These are phyloP conservation scores for Arthrobotrys megalospora DNA, from an alignment of 2,329 filamentous ascomycete species.

Conservation along the genomic window DNA sequence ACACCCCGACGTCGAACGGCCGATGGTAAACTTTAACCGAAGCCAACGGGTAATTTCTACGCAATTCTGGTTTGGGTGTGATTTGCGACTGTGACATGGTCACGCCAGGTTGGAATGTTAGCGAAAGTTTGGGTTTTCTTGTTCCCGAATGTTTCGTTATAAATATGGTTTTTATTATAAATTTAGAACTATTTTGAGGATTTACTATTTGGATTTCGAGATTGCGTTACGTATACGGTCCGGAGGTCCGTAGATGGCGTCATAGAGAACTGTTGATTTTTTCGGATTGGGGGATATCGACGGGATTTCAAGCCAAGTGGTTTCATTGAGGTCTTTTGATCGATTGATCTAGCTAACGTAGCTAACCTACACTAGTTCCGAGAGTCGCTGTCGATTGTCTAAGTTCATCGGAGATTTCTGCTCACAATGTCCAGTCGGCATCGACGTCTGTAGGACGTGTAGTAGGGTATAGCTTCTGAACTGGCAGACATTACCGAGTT, in stretches of 20 bases:
- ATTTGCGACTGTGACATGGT: conserved; percentile 18
- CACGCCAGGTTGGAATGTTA: conserved; percentile 16
- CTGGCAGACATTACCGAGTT: no score
- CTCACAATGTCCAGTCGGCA: no score
- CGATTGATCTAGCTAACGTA: no score
- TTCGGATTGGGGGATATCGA: not conserved
- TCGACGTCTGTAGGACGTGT: no score
- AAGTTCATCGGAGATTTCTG: no score
- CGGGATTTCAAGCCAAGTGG: no score
- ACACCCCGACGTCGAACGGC: conserved; percentile 19
- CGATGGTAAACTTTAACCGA: conserved; percentile 26
- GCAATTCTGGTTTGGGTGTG: conserved; percentile 7
- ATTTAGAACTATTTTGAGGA: not conserved
- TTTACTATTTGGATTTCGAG: not conserved
- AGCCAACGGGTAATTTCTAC: conserved; percentile 1
- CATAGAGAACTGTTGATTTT: not conserved
- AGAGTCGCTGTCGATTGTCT: no score
- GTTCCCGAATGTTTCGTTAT: not conserved
- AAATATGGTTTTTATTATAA: not conserved
- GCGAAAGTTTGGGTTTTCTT: not conserved
- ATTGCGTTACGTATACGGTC: conserved; percentile 12
- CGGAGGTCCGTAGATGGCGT: conserved; percentile 20
- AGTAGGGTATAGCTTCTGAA: no score
- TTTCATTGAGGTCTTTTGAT: not conserved
- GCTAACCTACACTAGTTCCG: no score